Evolutionary conservation across 805 yeast species (phyloP), one percentile per base, ranked within the genome.

Genomic region (Candida xiaguanensis): DNA sequence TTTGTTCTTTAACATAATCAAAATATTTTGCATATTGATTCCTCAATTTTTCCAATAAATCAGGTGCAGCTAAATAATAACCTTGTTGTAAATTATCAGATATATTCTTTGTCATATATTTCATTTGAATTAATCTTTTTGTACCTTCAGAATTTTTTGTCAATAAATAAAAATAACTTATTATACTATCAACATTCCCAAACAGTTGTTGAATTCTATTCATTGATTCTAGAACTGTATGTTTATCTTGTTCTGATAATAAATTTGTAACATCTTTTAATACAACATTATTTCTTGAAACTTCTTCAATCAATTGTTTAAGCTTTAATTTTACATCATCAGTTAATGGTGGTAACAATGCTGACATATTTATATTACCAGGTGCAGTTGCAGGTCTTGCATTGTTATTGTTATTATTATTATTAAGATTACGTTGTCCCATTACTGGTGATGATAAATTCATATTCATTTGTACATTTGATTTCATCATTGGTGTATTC

Each of bases 101-200:
- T 44, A 87, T 84, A 54, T 82, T 84, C 52, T 79, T 82, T 31
- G 86, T 79, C 82, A 87, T 82, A 44, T 79, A 74, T 59, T 87
- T 81, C 71, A 85, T 77, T 55, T 85, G 90, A 43, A 89, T 72
- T 43, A 89, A 74, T 48, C 85, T 76, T 51, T 78, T 80, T 1
- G 95, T 83, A 8, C 86, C 90, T 36, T 80, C 85, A 35, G 72
- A 74, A 56, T 84, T 85, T 50, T 82, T 79, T 1, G 95, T 84
- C 44, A 86, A 68, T 42, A 83, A 74, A 53, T 77, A 88, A 51
- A 85, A 86, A 53, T 85, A 80, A 26, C 95, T 88, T 29, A 86
- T 78, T 31, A 88, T 69, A 44, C 82, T 82, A 54, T 87, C 95
- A 13, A 84, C 82, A 45, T 82, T 74, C 26, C 79, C 72, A 58